Evolutionary conservation across 208 protist species (phyloP).

Genomic region (Wallacemonas sp.): DNA sequence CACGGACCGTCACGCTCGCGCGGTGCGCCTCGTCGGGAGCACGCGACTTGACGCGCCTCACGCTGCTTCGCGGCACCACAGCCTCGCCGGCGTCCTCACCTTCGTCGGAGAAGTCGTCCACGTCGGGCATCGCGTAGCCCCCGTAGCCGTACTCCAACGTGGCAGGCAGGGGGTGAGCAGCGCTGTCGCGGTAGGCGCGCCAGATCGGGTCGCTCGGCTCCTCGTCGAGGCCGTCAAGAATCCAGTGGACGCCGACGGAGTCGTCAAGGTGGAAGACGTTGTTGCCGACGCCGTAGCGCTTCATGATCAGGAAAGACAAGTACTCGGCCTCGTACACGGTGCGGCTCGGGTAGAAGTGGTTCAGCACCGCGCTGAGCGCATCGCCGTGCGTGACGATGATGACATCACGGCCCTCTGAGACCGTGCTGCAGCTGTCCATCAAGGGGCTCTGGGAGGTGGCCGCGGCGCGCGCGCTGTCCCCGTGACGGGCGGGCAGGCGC

Average conservation of each 20-base stretch:
- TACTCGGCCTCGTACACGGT: conserved; percentile 77
- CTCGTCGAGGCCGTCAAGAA: conserved; percentile 41
- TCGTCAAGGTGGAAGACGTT: conserved; percentile 48
- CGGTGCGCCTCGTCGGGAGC: neutral
- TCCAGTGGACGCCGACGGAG: conserved; percentile 63
- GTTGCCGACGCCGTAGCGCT: conserved; percentile 26
- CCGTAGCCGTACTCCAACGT: neutral
- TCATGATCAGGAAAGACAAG: conserved; percentile 75
- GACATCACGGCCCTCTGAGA: conserved; percentile 20
- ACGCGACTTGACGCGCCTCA: conserved; percentile 9
- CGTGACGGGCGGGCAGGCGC: neutral
- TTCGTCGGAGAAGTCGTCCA: conserved; percentile 19
- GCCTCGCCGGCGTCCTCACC: neutral
- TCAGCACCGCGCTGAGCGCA: conserved; percentile 63
- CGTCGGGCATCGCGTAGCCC: neutral
- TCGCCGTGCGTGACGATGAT: conserved; percentile 86
- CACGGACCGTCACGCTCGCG: neutral
- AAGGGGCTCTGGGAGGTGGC: neutral
- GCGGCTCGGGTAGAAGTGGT: conserved; percentile 62
- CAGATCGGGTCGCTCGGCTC: conserved; percentile 31
- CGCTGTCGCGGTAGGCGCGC: neutral
- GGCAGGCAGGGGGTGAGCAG: neutral
- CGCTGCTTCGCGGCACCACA: conserved; percentile 6
- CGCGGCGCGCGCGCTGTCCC: neutral
- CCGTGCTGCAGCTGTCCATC: conserved; percentile 11